phyloP scores from a whole-genome alignment of 2,329 filamentous ascomycete genomes.

The Fusarium verticillioides region DNA sequence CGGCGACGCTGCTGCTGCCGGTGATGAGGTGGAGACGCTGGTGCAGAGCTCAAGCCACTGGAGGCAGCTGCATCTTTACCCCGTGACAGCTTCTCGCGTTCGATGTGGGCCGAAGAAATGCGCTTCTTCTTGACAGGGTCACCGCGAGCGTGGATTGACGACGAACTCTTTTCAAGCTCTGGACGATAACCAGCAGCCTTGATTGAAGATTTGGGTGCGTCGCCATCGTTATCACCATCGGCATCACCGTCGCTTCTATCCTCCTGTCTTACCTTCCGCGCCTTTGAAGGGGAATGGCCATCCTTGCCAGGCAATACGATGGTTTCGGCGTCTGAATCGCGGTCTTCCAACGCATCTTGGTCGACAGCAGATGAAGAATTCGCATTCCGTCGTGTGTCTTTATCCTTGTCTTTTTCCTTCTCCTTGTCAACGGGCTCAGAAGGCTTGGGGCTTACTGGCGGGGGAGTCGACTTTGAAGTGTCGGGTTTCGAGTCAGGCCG shows the following conservation, averaged over 20 bases:
- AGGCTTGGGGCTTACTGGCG: constrained; percentile 42
- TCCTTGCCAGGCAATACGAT: constrained; percentile 75
- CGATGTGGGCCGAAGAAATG: constrained; percentile 46
- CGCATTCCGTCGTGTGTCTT: constrained; percentile 47
- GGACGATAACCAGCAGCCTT: constrained; percentile 45
- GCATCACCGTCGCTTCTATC: constrained; percentile 69
- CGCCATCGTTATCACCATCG: constrained; percentile 39
- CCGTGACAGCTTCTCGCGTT: constrained; percentile 55
- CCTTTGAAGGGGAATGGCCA: constrained; percentile 71
- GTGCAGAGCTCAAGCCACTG: constrained; percentile 68
- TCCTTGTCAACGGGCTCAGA: constrained; percentile 31
- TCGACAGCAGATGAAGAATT: constrained; percentile 45
- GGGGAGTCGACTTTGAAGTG: constrained; percentile 37
- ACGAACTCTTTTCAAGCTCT: constrained; percentile 50
- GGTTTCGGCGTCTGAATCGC: constrained; percentile 77
- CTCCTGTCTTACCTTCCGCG: constrained; percentile 73
- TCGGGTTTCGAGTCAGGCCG: constrained; percentile 48
- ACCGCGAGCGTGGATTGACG: constrained; percentile 49
- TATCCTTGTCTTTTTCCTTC: constrained; percentile 37
- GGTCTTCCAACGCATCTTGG: constrained; percentile 60
- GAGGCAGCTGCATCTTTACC: constrained; percentile 60
- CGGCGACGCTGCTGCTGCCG: constrained; percentile 48
- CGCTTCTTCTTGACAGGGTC: constrained; percentile 63
- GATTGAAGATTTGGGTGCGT: constrained; percentile 52
- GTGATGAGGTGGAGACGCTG: constrained; percentile 62